A percentile compares a stretch with the other conserved stretches of the same genome.
phyloP scores from a whole-genome alignment of 441 rosid genomes.

The Mallotus repandus region DNA sequence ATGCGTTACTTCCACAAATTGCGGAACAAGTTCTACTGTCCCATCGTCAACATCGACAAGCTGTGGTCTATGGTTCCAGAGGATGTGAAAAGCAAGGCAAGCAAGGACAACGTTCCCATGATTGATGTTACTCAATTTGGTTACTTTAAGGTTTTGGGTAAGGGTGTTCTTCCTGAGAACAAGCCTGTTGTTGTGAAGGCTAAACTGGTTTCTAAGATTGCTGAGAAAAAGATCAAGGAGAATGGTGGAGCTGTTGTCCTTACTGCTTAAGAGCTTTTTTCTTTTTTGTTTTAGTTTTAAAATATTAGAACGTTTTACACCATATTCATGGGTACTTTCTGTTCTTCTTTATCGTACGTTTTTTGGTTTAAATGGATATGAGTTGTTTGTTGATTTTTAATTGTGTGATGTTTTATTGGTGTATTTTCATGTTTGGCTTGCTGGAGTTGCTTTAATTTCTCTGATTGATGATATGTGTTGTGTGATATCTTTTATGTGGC shows the following conservation, averaged over 20 bases:
- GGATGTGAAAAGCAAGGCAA: conserved; percentile 54
- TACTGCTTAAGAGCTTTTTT: conserved; percentile 41
- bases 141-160: conserved; percentile 66
- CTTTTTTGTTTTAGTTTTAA: not conserved
- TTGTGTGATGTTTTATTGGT: not conserved
- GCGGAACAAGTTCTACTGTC: conserved; percentile 66
- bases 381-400: not conserved
- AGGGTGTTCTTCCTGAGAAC: conserved; percentile 60
- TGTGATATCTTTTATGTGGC: not conserved
- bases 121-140: conserved; percentile 70
- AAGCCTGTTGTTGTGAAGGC: conserved; percentile 66
- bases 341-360: not conserved
- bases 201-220: conserved; percentile 64
- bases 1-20: conserved; percentile 84
- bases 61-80: conserved; percentile 67
- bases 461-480: no score
- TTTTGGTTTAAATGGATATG: conserved; percentile 2
- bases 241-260: conserved; percentile 67
- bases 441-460: no score
- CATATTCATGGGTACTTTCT: not conserved
- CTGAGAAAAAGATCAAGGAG: conserved; percentile 80
- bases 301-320: not conserved
- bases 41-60: conserved; percentile 70
- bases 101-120: conserved; percentile 55
- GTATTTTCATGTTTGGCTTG: not conserved